Base-by-base conservation (phyloP, 768 basidiomycete genomes). In the Tricholoma flavovirens region DNA sequence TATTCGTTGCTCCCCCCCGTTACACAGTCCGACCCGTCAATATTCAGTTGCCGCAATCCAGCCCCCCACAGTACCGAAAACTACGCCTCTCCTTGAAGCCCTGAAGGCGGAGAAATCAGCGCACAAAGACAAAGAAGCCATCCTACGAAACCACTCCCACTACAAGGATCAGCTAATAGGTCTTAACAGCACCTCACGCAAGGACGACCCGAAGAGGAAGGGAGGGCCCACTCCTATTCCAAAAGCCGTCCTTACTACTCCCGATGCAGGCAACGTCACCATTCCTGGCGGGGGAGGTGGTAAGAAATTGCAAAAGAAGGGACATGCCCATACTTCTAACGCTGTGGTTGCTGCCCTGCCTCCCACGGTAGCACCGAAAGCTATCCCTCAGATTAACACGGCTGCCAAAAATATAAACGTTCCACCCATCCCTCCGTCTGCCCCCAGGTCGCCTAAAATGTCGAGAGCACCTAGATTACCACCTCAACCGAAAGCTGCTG, bases 1-100 rank as follows among this genome's bases (percentile, higher is more conserved):
- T 9, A 24, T 21, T 32, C 51, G 49, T 15, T 24, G 22, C 21
- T 40, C 32, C 1, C 15, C n/a, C 15, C 29, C 5, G 12, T 12
- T 53, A 51, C 50, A 56, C 54, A 30, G 49, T 49, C 38, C 24
- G 52, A 4, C 36, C 24, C 51, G 19, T 1, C 2, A 26, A n/a
- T 11, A 6, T 19, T 17, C 55, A 91, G 90, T 89, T 60, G 83
- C 87, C 0, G 79, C 87, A 3, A 77, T 76, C 10, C 84, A 85
- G 60, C 77, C 81, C 1, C 71, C 79, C 0, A 74, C 81, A 1
- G 77, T 73, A 43, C 89, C 90, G 1, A 94, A 86, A 60, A 87
- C 89, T 0, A 97, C 96, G 0, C 96, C 96, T 0, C 81, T 98
- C 19, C 83, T 99, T 48, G 95, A 96, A 66, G 92, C 94, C 1